phyloP scores from a whole-genome alignment of 441 rosid species.

The Capsella rubella region DNA sequence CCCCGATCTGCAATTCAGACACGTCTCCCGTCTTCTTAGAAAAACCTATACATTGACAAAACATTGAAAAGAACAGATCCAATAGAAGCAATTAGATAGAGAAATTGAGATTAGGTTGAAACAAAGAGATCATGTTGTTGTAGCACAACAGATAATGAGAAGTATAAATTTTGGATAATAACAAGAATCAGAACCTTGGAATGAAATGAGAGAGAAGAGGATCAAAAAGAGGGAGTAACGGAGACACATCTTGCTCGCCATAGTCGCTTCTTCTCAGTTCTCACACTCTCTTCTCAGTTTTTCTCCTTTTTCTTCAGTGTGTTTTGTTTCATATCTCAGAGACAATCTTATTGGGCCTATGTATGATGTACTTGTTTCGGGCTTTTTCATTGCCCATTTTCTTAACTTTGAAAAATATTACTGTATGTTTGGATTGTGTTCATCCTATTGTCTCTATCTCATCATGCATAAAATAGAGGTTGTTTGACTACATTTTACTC shows the following conservation, averaged over 20 bases:
- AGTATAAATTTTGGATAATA: neutral
- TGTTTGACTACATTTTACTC: too few species aligned
- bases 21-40: slow-evolving; percentile 80
- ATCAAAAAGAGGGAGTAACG: slow-evolving; percentile 34
- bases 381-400: neutral
- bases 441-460: too few species aligned
- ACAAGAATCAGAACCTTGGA: slow-evolving; percentile 36
- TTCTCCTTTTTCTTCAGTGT: neutral
- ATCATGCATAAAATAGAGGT: too few species aligned
- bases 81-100: neutral
- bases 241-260: slow-evolving; percentile 36
- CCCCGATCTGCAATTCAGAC: slow-evolving; percentile 88
- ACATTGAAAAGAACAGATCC: slow-evolving; percentile 21
- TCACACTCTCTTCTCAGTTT: neutral
- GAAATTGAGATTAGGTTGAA: neutral
- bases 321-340: neutral
- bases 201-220: slow-evolving; percentile 23
- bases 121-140: neutral
- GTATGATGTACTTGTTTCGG: too few species aligned
- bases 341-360: slow-evolving; percentile 1
- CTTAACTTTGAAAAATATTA: too few species aligned
- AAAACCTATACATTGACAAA: slow-evolving; percentile 45
- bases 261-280: neutral
- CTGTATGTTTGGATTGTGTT: too few species aligned
- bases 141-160: neutral